A percentile compares a stretch with the other conserved stretches of the same genome.
Conservation (phyloP, 495 filamentous ascomycete species). For the Collariella sp. region DNA sequence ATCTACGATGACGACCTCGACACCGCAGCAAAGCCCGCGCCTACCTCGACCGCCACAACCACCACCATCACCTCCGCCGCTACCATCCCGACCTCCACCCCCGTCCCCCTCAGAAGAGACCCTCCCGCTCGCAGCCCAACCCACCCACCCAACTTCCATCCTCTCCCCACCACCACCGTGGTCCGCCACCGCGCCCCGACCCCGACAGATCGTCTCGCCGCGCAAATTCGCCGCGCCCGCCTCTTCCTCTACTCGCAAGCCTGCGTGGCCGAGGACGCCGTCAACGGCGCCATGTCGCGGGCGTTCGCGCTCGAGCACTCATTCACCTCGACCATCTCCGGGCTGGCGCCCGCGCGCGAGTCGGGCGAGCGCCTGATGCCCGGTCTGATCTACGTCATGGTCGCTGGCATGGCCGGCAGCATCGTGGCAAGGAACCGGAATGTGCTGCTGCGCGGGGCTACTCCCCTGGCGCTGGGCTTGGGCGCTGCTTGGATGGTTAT, state of each 20-base stretch:
- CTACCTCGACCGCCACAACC: conserved; percentile 24
- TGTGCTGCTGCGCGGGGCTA: conserved; percentile 61
- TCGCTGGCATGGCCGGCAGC: conserved; percentile 83
- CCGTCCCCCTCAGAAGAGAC: neutral
- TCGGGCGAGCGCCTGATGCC: conserved; percentile 78
- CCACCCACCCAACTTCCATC: conserved; percentile 21
- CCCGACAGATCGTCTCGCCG: conserved; percentile 82
- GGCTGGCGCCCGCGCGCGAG: conserved; percentile 73
- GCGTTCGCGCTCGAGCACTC: conserved; percentile 72
- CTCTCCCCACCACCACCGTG: conserved; percentile 23
- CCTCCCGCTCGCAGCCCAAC: conserved; percentile 7
- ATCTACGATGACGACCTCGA: conserved; percentile 79
- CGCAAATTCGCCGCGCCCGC: conserved; percentile 71
- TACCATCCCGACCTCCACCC: conserved; percentile 1
- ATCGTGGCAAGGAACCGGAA: conserved; percentile 82
- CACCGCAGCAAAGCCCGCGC: conserved; percentile 23
- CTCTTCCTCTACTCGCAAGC: conserved; percentile 71
- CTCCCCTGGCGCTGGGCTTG: conserved; percentile 64
- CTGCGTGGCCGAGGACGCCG: conserved; percentile 58
- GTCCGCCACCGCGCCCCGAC: conserved; percentile 52
- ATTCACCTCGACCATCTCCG: conserved; percentile 78
- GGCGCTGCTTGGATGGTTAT: conserved; percentile 66
- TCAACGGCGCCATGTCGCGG: conserved; percentile 66
- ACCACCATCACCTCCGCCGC: conserved; percentile 24
- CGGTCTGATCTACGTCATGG: conserved; percentile 78